Evolutionary conservation across 331 rosid genomes (phyloP).

Genomic region (Quercus phellos): DNA sequence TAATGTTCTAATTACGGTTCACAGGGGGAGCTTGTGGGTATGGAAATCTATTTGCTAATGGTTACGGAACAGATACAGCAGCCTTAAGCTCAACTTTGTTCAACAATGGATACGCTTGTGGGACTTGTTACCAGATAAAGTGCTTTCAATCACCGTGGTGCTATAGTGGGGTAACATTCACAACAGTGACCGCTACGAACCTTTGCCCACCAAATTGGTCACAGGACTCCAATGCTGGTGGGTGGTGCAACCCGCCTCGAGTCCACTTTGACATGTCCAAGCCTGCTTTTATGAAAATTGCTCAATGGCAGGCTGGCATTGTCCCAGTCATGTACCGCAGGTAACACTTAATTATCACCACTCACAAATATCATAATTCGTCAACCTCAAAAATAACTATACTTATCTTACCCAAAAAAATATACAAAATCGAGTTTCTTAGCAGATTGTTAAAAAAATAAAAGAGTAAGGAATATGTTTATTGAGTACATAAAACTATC

Average conservation of each 20-base stretch:
- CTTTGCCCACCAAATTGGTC: constrained; percentile 92
- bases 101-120: constrained; percentile 80
- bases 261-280: constrained; percentile 85
- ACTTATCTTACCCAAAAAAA: too few relatives aligned
- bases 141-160: constrained; percentile 59
- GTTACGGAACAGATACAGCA: constrained; percentile 81
- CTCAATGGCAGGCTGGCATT: constrained; percentile 71
- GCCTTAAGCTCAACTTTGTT: constrained; percentile 78
- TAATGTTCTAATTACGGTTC: background rate
- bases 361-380: too few relatives aligned
- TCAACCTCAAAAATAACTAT: too few relatives aligned
- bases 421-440: too few relatives aligned
- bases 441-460: too few relatives aligned
- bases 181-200: constrained; percentile 74
- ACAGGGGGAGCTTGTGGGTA: constrained; percentile 91
- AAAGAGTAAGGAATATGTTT: too few relatives aligned
- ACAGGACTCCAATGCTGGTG: constrained; percentile 56
- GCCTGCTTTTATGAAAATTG: constrained; percentile 89
- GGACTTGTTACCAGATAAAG: constrained; percentile 71
- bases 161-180: constrained; percentile 29
- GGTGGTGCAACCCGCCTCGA: constrained; percentile 95
- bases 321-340: constrained; percentile 76
- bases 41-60: constrained; percentile 70
- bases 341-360: constrained; percentile 18
- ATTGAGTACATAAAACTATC: too few relatives aligned